Base-by-base conservation (phyloP, 1,284 basidiomycete genomes). In the Fomes fomentarius region DNA sequence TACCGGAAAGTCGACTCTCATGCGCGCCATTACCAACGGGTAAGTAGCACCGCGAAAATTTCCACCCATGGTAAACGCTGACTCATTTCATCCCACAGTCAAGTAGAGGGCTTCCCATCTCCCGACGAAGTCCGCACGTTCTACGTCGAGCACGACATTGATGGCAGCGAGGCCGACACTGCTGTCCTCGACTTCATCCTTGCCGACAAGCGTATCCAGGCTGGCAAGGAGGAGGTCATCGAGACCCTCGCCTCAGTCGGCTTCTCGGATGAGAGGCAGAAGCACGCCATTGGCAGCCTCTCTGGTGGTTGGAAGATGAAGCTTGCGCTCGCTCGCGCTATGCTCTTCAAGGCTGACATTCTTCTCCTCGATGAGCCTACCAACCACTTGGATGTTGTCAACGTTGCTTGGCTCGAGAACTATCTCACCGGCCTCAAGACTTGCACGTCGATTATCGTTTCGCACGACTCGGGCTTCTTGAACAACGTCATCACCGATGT, bases 271-370 rank as follows among this genome's bases (percentile, higher is more conserved):
- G 90, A 89, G 70, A 88, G 94, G 66, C 95, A 97, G 78, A 78
- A 76, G 65, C 81, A 92, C 64, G 78, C 93, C 40, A 97, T 97
- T 64, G 93, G 94, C 63, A 89, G 87, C 60, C 81, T 99, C 51
- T 99, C 96, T 45, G 97, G 97, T 85, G 97, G 97, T 81, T 99
- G 97, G 97, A 98, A 99, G 85, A 99, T 99, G 97, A 98, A 98
- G 85, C 89, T 99, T 63, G 97, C 96, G 28, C 87, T 99, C 58
- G 97, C 97, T 54, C 89, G 97, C 66, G 97, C 97, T 56, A 97
- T 99, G 82, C 85, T 99, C 56, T 99, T 98, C 93, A 95, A 94
- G 81, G 95, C 95, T 65, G 96, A 98, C 71, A 97, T 98, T 69
- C 87, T 98, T 58, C 80, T 97, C 47, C 92, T 97, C 66, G 95